Percentiles rank a stretch among this genome's conserved stretches.
Conservation (phyloP, 2,329 filamentous ascomycete species). For the Colletotrichum shisoi region DNA sequence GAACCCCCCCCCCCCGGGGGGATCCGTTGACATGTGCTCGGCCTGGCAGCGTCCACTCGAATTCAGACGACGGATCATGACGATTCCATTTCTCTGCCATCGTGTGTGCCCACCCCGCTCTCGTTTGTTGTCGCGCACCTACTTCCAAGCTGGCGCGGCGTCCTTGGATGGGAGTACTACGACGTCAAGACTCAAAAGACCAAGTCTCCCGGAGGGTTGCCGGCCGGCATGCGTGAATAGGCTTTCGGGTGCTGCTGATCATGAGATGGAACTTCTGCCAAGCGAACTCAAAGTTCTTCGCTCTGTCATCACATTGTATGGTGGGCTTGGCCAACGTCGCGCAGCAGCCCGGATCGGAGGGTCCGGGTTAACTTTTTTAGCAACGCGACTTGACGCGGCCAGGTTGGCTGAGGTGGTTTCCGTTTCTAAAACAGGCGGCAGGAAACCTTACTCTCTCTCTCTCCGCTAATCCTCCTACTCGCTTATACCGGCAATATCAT, state of each 20-base stretch:
- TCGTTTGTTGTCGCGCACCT: no score
- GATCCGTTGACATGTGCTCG: no score
- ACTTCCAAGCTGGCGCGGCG: no score
- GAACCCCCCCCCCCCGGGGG: no score
- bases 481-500: background rate
- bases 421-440: background rate
- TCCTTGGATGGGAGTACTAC: no score
- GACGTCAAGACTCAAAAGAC: background rate
- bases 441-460: background rate
- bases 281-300: background rate
- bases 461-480: no score
- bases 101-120: no score
- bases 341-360: background rate
- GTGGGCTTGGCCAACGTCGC: background rate
- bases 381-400: background rate
- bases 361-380: background rate
- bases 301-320: background rate
- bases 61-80: no score
- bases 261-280: constrained; percentile 8
- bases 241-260: background rate
- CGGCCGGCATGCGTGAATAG: background rate
- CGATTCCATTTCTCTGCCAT: no score
- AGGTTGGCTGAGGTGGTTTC: background rate
- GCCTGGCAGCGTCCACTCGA: no score
- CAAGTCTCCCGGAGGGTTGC: background rate